A percentile compares a stretch with the other conserved stretches of the same genome.
Evolutionary conservation across 108 stramenopile genomes (phyloP).

Genomic region (Nitzschia sp.): DNA sequence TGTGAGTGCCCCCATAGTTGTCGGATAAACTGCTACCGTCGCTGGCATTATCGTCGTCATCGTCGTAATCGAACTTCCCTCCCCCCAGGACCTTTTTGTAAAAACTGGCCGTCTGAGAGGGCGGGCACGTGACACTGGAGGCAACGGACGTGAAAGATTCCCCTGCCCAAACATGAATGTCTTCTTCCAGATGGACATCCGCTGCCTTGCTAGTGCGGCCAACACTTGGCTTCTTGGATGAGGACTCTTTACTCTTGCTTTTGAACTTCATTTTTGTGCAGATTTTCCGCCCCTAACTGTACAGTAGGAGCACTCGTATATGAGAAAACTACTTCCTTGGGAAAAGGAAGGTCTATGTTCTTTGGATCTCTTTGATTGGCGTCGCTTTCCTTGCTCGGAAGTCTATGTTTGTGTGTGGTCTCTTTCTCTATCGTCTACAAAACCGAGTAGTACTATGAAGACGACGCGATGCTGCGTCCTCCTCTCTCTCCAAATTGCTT

Average conservation of each 20-base stretch:
- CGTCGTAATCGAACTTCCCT: background rate
- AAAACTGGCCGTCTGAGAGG: slow-evolving; percentile 23
- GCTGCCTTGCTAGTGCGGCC: slow-evolving; percentile 13
- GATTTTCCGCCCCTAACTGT: no score
- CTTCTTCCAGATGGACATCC: slow-evolving; percentile 14
- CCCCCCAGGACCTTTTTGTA: slow-evolving; percentile 7
- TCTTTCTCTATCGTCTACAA: no score
- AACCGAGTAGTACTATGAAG: no score
- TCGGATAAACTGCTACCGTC: background rate
- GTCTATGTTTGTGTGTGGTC: no score
- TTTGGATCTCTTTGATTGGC: no score
- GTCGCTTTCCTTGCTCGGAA: no score
- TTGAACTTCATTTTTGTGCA: slow-evolving; percentile 12
- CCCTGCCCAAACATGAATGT: background rate
- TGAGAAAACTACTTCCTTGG: no score
- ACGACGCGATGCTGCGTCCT: no score
- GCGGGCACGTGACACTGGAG: slow-evolving; percentile 22
- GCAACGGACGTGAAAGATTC: slow-evolving; percentile 19
- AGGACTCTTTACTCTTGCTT: background rate
- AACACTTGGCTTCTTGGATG: slow-evolving; percentile 2
- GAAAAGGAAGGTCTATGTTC: no score
- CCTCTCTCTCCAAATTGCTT: no score
- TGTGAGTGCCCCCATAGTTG: background rate
- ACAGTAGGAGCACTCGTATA: no score
- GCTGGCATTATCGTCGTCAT: slow-evolving; percentile 6